Evolutionary conservation across 2,329 filamentous ascomycete genomes (phyloP).

Genomic region (Fusarium sp.): DNA sequence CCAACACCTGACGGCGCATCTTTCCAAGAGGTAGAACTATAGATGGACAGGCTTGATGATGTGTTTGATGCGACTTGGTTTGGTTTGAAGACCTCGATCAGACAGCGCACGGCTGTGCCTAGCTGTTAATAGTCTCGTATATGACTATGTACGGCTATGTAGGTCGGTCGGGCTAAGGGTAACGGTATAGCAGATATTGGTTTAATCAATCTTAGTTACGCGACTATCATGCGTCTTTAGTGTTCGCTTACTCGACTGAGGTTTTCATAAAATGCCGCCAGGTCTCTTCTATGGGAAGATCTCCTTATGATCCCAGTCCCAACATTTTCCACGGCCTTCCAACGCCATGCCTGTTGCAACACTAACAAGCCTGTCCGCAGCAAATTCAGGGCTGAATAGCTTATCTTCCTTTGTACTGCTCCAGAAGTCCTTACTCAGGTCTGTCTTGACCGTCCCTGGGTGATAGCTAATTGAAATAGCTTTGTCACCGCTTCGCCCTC

Average conservation of each 20-base stretch:
- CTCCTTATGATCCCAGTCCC: constrained; percentile 76
- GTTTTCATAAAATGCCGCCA: background rate
- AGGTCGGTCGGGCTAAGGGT: constrained; percentile 25
- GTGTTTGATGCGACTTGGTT: constrained; percentile 6
- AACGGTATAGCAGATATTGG: constrained; percentile 35
- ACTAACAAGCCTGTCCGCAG: constrained; percentile 71
- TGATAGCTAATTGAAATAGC: constrained; percentile 78
- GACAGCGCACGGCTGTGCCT: constrained; percentile 11
- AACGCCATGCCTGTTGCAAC: constrained; percentile 64
- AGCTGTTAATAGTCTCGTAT: constrained; percentile 9
- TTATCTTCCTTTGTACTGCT: constrained; percentile 67
- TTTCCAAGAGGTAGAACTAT: constrained; percentile 74
- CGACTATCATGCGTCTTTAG: background rate
- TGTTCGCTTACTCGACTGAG: background rate
- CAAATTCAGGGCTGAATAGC: constrained; percentile 74
- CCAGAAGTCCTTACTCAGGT: constrained; percentile 79
- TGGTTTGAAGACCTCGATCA: constrained; percentile 9
- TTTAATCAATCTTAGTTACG: constrained; percentile 35
- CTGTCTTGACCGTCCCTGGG: constrained; percentile 83
- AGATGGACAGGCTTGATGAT: constrained; percentile 30
- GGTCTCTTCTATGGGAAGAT: constrained; percentile 32
- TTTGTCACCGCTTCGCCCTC: constrained; percentile 65
- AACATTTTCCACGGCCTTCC: constrained; percentile 70
- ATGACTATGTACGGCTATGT: constrained; percentile 26
- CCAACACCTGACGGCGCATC: constrained; percentile 66